Conservation (phyloP, 257 asterid genomes). For the Solanum rostratum region DNA sequence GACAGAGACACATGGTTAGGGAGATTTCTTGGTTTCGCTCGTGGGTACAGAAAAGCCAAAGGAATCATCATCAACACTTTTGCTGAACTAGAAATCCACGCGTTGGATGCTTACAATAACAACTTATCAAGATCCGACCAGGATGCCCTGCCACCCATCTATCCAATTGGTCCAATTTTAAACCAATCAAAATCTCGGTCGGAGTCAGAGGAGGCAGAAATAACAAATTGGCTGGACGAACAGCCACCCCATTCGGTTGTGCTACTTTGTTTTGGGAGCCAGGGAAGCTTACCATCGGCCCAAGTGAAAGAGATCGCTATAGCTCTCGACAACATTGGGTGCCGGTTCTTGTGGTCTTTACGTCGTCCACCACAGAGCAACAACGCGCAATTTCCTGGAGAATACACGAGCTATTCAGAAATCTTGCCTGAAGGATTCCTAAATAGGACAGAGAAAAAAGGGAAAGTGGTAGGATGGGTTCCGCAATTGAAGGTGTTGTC, state of each 20-base stretch:
- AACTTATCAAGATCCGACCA: background rate
- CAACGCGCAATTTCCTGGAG: background rate
- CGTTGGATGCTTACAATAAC: constrained; percentile 18
- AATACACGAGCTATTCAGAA: constrained; percentile 2
- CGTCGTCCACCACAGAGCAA: background rate
- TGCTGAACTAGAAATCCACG: constrained; percentile 33
- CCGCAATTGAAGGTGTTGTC: constrained; percentile 38
- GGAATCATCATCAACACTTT: constrained; percentile 53
- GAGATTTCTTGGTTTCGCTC: constrained; percentile 42
- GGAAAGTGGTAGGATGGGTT: constrained; percentile 51
- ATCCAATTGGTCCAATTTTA: constrained; percentile 47
- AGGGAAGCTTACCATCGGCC: background rate
- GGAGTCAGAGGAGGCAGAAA: background rate
- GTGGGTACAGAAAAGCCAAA: constrained; percentile 42
- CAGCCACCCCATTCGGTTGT: background rate
- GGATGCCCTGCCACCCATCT: constrained; percentile 25
- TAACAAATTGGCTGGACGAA: constrained; percentile 31
- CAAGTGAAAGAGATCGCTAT: constrained; percentile 6
- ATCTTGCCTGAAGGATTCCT: constrained; percentile 46
- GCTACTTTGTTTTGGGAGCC: constrained; percentile 7
- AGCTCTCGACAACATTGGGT: background rate
- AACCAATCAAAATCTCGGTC: constrained; percentile 12
- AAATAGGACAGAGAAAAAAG: constrained; percentile 17
- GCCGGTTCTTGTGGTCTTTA: constrained; percentile 6
- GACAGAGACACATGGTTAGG: constrained; percentile 29